phyloP scores from a whole-genome alignment of 805 yeast species.

The Starmerella kuoi region DNA sequence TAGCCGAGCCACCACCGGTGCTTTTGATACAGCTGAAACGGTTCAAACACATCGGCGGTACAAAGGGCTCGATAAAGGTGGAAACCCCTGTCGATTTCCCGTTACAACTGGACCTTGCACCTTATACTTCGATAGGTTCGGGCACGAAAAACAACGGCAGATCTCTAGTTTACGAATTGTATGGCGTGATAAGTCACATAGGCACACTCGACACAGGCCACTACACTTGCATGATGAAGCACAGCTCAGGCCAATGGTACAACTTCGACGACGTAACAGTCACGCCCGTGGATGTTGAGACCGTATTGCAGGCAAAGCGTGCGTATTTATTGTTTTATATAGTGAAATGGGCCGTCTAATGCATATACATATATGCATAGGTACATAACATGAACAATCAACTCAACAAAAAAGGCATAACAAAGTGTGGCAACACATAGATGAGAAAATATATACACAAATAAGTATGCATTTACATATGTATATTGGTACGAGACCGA shows the following conservation, averaged over 20 bases:
- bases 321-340: conserved; percentile 61
- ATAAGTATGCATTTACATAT: too few relatives aligned
- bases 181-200: conserved; percentile 75
- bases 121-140: conserved; percentile 34
- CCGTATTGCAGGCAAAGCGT: conserved; percentile 48
- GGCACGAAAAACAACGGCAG: neutral
- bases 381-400: neutral
- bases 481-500: too few relatives aligned
- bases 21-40: conserved; percentile 71
- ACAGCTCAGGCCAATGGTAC: conserved; percentile 46
- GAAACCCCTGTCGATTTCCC: conserved; percentile 69
- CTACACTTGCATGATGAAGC: conserved; percentile 66
- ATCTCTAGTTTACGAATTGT: conserved; percentile 57
- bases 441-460: too few relatives aligned
- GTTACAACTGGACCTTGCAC: conserved; percentile 54
- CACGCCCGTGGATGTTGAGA: conserved; percentile 47
- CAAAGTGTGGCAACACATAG: too few relatives aligned
- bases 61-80: conserved; percentile 46
- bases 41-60: conserved; percentile 41
- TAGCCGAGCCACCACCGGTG: conserved; percentile 62
- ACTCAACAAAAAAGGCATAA: too few relatives aligned
- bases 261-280: conserved; percentile 83
- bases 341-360: conserved; percentile 25
- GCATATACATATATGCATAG: too few relatives aligned
- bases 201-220: conserved; percentile 96